phyloP scores from a whole-genome alignment of 164 flowering plant genomes.

The Umbilicus rupestris region DNA sequence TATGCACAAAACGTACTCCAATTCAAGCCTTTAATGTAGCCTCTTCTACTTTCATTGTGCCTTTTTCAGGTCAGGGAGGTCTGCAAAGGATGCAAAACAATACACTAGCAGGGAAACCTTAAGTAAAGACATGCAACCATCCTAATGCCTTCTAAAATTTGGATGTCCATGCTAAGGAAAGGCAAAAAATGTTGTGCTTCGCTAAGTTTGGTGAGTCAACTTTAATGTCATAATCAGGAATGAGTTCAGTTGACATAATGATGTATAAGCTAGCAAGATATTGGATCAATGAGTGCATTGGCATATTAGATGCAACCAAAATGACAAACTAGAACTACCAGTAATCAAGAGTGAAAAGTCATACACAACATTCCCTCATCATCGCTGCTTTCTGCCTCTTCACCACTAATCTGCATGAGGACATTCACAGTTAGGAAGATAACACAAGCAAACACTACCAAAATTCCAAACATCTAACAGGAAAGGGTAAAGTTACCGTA shows the following conservation, averaged over 20 bases:
- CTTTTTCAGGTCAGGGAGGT: conserved; percentile 87
- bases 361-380: conserved; percentile 87
- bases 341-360: conserved; percentile 17
- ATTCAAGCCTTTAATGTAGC: neutral
- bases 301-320: too few relatives aligned
- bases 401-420: conserved; percentile 32
- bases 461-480: neutral
- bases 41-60: conserved; percentile 30
- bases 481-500: conserved; percentile 22
- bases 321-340: neutral
- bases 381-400: conserved; percentile 52
- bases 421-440: neutral
- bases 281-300: too few relatives aligned
- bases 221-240: too few relatives aligned
- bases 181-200: neutral
- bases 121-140: neutral
- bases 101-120: neutral
- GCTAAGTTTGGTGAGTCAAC: too few relatives aligned
- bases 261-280: too few relatives aligned
- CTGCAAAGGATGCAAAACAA: conserved; percentile 22
- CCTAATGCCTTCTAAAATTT: too few relatives aligned
- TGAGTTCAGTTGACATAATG: too few relatives aligned
- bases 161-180: neutral
- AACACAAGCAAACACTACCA: neutral
- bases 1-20: neutral